These are phyloP conservation scores for Arachis monticola DNA, from an alignment of 331 rosid species.

Conservation along the genomic window DNA sequence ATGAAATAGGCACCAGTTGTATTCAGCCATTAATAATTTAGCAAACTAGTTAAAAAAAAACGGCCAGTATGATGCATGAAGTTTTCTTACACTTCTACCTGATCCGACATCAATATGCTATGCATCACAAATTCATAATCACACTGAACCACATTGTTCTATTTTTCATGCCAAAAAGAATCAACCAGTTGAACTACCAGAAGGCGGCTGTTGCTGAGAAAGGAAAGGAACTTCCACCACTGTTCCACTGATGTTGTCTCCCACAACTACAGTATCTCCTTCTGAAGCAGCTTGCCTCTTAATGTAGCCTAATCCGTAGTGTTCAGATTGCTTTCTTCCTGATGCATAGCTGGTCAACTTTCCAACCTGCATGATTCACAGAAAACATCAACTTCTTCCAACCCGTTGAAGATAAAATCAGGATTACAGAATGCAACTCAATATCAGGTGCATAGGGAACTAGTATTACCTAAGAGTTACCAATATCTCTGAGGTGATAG, in stretches of 20 bases:
- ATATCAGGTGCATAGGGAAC: slow-evolving; percentile 15
- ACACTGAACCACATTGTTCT: slow-evolving; percentile 4
- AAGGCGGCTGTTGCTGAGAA: slow-evolving; percentile 59
- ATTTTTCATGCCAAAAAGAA: slow-evolving; percentile 21
- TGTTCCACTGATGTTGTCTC: slow-evolving; percentile 62
- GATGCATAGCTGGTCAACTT: slow-evolving; percentile 76
- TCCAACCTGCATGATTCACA: slow-evolving; percentile 65
- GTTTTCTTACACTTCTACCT: slow-evolving; percentile 1
- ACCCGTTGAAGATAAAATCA: slow-evolving; percentile 7
- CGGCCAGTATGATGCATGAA: slow-evolving; percentile 12
- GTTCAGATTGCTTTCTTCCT: slow-evolving; percentile 61
- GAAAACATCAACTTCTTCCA: slow-evolving; percentile 33
- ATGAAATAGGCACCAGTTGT: background rate
- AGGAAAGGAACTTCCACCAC: slow-evolving; percentile 74
- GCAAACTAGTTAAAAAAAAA: slow-evolving; percentile 1
- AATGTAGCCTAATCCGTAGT: slow-evolving; percentile 80
- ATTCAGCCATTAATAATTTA: background rate
- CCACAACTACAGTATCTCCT: slow-evolving; percentile 62
- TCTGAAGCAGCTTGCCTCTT: slow-evolving; percentile 68
- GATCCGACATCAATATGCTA: background rate
- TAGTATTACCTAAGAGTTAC: background rate
- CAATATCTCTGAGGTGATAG: background rate
- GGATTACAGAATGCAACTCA: slow-evolving; percentile 18
- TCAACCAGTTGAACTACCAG: slow-evolving; percentile 46
- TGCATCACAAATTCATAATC: background rate